Conservation (phyloP, 2,329 filamentous ascomycete genomes). For the Mycosphaerelloides madeirae region DNA sequence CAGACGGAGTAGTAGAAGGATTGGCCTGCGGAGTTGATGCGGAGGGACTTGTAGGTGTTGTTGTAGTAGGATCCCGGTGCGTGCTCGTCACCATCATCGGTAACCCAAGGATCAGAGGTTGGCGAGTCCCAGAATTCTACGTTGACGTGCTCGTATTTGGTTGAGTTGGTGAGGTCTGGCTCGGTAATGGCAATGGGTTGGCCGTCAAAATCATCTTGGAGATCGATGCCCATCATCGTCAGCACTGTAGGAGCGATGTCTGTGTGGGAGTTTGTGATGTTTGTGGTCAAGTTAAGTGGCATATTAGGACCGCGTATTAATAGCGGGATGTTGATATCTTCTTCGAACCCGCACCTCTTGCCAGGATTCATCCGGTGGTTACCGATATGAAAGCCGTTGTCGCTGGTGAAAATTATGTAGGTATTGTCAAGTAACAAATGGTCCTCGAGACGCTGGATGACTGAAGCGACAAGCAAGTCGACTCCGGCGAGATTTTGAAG, state of each 20-base stretch:
- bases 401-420: constrained; percentile 57
- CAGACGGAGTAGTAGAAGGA: constrained; percentile 61
- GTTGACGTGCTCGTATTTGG: constrained; percentile 44
- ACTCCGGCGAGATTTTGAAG: constrained; percentile 52
- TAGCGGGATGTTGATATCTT: constrained; percentile 57
- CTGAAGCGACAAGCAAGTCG: constrained; percentile 50
- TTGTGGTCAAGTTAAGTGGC: constrained; percentile 36
- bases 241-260: constrained; percentile 61
- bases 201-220: constrained; percentile 54
- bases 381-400: constrained; percentile 53
- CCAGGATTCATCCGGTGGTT: constrained; percentile 56
- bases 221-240: constrained; percentile 33
- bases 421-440: constrained; percentile 41
- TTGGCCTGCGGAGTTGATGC: constrained; percentile 52
- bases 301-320: constrained; percentile 57
- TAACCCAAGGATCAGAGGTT: background rate
- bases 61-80: constrained; percentile 27
- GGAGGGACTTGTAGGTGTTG: constrained; percentile 59
- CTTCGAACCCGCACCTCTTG: constrained; percentile 56
- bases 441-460: constrained; percentile 43
- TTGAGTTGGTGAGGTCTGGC: constrained; percentile 12
- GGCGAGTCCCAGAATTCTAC: constrained; percentile 35
- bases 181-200: constrained; percentile 45
- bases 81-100: background rate
- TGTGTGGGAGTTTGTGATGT: constrained; percentile 57